Conservation (phyloP, 2,329 filamentous ascomycete species). For the Metarhizium guizhouense region DNA sequence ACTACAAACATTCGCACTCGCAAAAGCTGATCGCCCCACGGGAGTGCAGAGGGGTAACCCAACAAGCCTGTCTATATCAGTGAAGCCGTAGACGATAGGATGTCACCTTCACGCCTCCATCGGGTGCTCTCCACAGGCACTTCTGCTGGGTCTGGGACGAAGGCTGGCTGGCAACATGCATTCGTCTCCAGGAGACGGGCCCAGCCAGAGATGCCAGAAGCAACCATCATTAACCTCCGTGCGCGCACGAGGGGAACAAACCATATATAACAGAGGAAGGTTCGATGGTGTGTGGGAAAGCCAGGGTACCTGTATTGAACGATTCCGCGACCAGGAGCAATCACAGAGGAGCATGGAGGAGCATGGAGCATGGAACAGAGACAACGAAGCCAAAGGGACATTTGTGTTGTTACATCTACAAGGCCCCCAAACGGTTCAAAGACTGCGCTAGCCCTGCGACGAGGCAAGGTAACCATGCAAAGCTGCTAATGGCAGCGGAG, state of each 20-base stretch:
- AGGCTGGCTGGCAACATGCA: not conserved
- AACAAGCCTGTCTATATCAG: not conserved
- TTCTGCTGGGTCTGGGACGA: not conserved
- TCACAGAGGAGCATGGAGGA: not conserved
- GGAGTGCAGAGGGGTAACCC: not conserved
- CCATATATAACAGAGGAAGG: not conserved
- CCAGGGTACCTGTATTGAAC: not conserved
- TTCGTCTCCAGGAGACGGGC: not conserved
- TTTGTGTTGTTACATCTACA: slow-evolving; percentile 2
- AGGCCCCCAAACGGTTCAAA: not conserved
- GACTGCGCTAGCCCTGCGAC: not conserved
- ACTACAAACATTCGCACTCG: not conserved
- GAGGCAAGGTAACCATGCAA: slow-evolving; percentile 3
- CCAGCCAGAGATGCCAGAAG: not conserved
- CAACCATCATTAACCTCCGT: not conserved
- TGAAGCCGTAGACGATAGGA: not conserved
- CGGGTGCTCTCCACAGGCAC: not conserved
- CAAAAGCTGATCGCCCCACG: not conserved
- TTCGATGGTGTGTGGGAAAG: not conserved
- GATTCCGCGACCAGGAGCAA: not conserved
- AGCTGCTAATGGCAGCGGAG: slow-evolving; percentile 1
- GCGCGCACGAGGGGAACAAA: not conserved
- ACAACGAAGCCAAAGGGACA: not conserved
- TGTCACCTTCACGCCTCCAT: not conserved
- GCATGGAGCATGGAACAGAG: not conserved